These are phyloP conservation scores for Eudorina sp. DNA, from an alignment of 139 green algal genomes.

Conservation along the genomic window DNA sequence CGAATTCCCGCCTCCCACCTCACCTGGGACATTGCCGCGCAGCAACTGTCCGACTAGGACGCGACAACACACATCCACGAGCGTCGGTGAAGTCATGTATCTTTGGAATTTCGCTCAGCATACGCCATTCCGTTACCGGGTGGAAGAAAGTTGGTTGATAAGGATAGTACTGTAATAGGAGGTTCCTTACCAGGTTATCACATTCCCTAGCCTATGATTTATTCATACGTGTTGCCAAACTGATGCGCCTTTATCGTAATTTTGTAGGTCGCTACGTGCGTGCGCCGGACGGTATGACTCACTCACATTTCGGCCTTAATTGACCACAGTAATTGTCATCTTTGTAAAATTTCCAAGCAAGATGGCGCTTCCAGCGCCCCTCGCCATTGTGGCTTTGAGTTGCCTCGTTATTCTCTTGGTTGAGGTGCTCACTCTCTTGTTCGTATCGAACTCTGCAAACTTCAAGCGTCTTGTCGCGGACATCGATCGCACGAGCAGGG, in stretches of 20 bases:
- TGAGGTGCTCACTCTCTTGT: neutral
- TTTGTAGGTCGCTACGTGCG: too few relatives aligned
- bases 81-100: neutral
- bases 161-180: neutral
- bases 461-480: conserved; percentile 25
- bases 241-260: too few relatives aligned
- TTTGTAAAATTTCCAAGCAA: too few relatives aligned
- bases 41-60: neutral
- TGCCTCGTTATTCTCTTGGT: neutral
- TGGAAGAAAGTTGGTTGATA: conserved; percentile 2
- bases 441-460: neutral
- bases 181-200: too few relatives aligned
- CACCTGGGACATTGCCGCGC: conserved; percentile 10
- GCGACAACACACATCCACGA: conserved; percentile 3
- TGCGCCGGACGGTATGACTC: too few relatives aligned
- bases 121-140: neutral
- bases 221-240: too few relatives aligned
- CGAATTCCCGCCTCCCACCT: neutral
- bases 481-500: conserved; percentile 21
- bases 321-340: too few relatives aligned
- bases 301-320: too few relatives aligned
- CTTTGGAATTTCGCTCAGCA: neutral
- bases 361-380: neutral
- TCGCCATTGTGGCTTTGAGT: neutral
- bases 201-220: too few relatives aligned